These are phyloP conservation scores for Penicillium angulare DNA, from an alignment of 495 filamentous ascomycete genomes.

Conservation along the genomic window DNA sequence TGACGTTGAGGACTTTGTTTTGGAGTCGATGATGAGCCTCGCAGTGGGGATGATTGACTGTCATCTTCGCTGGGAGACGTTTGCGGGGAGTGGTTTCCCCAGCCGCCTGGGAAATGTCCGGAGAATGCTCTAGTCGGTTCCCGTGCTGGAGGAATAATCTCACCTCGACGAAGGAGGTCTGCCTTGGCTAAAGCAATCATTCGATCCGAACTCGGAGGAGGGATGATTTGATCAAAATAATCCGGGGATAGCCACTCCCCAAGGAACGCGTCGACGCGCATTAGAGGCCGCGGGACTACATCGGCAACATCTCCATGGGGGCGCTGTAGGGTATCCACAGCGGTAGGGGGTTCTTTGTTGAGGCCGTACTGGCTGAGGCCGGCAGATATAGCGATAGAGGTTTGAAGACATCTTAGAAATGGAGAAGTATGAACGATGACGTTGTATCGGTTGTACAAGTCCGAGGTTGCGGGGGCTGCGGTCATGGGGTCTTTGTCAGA, in stretches of 20 bases:
- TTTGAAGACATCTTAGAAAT: constrained; percentile 90
- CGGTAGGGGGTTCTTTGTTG: constrained; percentile 13
- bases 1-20: constrained; percentile 19
- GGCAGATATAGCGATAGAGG: constrained; percentile 82
- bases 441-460: constrained; percentile 61
- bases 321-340: neutral
- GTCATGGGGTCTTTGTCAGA: constrained; percentile 16
- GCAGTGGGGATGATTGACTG: constrained; percentile 10
- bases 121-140: constrained; percentile 24
- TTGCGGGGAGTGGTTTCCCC: constrained; percentile 40
- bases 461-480: constrained; percentile 21
- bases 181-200: constrained; percentile 87
- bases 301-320: constrained; percentile 3
- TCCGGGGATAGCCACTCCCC: constrained; percentile 94
- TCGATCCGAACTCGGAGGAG: constrained; percentile 78
- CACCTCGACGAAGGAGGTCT: constrained; percentile 70
- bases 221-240: constrained; percentile 90
- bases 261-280: constrained; percentile 87
- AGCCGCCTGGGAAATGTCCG: constrained; percentile 62
- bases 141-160: constrained; percentile 32
- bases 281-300: constrained; percentile 25
- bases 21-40: neutral
- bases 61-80: constrained; percentile 25
- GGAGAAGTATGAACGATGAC: constrained; percentile 90
- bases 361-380: constrained; percentile 71